Conservation (phyloP, 768 basidiomycete species). For the Mycena latifolia region DNA sequence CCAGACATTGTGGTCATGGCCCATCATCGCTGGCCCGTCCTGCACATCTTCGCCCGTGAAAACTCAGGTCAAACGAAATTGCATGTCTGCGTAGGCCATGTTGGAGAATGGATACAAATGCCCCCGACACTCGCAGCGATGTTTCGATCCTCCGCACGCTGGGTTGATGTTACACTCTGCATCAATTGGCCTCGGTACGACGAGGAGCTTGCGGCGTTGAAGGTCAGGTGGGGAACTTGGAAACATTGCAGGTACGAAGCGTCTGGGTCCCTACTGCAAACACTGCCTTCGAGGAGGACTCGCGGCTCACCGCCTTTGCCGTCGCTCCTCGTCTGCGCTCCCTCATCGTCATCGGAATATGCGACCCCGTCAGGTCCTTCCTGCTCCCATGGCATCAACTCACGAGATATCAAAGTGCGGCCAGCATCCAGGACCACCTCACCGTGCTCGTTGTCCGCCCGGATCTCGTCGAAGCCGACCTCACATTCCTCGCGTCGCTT, state of each 20-base stretch:
- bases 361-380: background rate
- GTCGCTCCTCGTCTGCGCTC: background rate
- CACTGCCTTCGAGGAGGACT: background rate
- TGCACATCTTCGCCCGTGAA: no score
- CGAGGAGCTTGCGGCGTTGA: background rate
- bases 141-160: no score
- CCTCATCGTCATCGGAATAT: background rate
- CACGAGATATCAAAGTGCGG: background rate
- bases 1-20: no score
- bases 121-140: no score
- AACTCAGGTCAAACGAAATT: no score
- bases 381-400: constrained; percentile 2
- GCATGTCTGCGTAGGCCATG: no score
- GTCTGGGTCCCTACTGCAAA: background rate
- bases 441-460: background rate
- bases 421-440: background rate
- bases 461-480: background rate
- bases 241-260: background rate
- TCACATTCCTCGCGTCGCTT: background rate
- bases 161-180: background rate
- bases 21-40: no score
- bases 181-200: background rate
- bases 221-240: background rate
- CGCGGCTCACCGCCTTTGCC: background rate
- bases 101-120: no score